Evolutionary conservation across 768 basidiomycete species (phyloP), one percentile per base, ranked within the genome.

Genomic region (Auricularia sp.): DNA sequence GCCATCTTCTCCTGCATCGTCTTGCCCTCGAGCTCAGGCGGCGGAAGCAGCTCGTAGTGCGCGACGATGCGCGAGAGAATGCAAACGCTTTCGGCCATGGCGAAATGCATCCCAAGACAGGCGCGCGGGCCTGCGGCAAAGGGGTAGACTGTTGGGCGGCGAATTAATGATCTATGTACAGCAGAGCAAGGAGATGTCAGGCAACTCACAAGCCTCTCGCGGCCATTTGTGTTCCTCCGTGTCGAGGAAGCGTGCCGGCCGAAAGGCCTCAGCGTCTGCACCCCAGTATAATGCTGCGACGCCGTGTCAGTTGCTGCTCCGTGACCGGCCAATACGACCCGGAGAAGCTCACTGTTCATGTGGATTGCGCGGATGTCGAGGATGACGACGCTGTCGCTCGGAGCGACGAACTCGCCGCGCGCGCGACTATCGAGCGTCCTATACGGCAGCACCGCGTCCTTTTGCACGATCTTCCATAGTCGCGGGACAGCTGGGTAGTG

Each of bases 31-130:
- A 82, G 68, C 45, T 78, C 72, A 1, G 73, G 72, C 0, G 81
- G 81, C 2, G 81, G 71, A 0, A 73, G 70, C 34, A 83, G 71
- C 65, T 76, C 71, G 69, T 80, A 83, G 36, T 67, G 74, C 33
- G 77, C 75, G 3, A 79, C 75, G 58, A 83, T 68, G 58, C 74
- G 75, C 8, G 83, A 78, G 44, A 83, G 72, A 63, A 81, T 71
- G 51, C 78, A 77, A 1, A 77, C 67, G 56, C 72, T 75, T 68
- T 82, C 79, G 3, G 77, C 72, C 4, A 78, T 67, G 0, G 82
- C 79, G 61, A 83, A 82, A 3, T 79, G 78, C 64, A 81, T 78
- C 0, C 82, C 83, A 24, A 84, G 78, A 67, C 82, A 83, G 21
- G 75, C 76, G 16, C 82, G 74, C 1, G 77, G 72, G 14, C 83